Evolutionary conservation across 2,329 filamentous ascomycete genomes (phyloP), one percentile per base, ranked within the genome.

Genomic region (Dendryphion nanum): DNA sequence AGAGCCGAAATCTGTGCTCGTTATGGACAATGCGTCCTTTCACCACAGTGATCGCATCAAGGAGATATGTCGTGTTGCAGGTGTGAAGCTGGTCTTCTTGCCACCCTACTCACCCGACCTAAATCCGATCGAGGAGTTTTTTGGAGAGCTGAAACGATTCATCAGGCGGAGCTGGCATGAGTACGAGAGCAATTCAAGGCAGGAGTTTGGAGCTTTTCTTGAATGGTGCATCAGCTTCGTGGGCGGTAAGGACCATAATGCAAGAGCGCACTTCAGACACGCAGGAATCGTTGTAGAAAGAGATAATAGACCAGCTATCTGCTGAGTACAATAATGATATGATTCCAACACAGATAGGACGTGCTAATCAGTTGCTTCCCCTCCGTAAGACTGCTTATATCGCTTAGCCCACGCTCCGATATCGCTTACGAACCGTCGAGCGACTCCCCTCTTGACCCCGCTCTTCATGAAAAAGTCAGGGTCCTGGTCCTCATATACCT

Each of bases 91-190:
- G 12, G 20, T 55, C 29, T 66, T 59, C 48, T 39, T 67, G 18
- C 55, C 62, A 23, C 63, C 53, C 18, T 68, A 67, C 41, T 67
- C 55, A 28, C 63, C 59, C 16, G 55, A 65, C 44, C 46, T 66
- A 4, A 66, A 67, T 44, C 60, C 55, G 18, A 64, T 68, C 43
- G 53, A 67, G 44, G 57, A 66, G 44, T 59, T 62, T 37, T 69
- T 68, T 50, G 41, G 54, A n/a, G 57, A 63, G 37, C 44, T 67
- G 6, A 67, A 68, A 40, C 47, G 42, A 18, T 64, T 55, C 37
- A 62, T 68, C 23, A 59, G 55, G 43, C 49, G 47, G 38, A 42
- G 55, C 24, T 64, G 49, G 51, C 37, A 33, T n/a, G 23, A 33
- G 10, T 49, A 42, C 33, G 40, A 24, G n/a, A n/a, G 21, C 7